Percentiles rank a stretch among this genome's conserved stretches.
These are phyloP conservation scores for Nakaseomyces bracarensis DNA, from an alignment of 1,139 yeast species.

Conservation along the genomic window DNA sequence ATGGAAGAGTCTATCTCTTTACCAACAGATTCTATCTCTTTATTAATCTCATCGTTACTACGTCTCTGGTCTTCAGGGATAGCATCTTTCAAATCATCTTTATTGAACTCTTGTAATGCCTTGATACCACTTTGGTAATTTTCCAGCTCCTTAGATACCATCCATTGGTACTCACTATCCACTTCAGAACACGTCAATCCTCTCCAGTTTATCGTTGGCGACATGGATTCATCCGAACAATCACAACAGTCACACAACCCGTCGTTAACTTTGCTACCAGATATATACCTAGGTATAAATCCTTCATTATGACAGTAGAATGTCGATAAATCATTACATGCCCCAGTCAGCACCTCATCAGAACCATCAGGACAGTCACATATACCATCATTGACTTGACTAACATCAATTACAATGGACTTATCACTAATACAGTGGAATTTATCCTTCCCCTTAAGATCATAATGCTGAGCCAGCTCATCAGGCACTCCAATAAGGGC, in stretches of 20 bases:
- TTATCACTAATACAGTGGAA: constrained; percentile 67
- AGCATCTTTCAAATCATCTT: constrained; percentile 18
- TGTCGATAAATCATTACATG: constrained; percentile 44
- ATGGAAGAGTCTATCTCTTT: not conserved
- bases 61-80: not conserved
- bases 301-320: constrained; percentile 81
- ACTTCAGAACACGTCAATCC: constrained; percentile 48
- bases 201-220: not conserved
- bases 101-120: constrained; percentile 25
- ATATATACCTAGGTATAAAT: constrained; percentile 47
- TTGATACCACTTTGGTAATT: constrained; percentile 23
- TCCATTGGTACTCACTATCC: constrained; percentile 33
- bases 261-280: constrained; percentile 60
- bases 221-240: constrained; percentile 67
- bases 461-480: constrained; percentile 1
- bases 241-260: constrained; percentile 98
- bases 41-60: constrained; percentile 15
- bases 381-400: constrained; percentile 74
- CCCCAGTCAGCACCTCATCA: constrained; percentile 94
- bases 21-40: constrained; percentile 12
- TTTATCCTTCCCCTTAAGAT: constrained; percentile 30
- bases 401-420: constrained; percentile 51
- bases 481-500: constrained; percentile 18
- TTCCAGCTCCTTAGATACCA: constrained; percentile 25
- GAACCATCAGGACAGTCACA: constrained; percentile 98